Base-by-base conservation (phyloP, 2,329 filamentous ascomycete genomes). In the Mycosphaerella sp. region DNA sequence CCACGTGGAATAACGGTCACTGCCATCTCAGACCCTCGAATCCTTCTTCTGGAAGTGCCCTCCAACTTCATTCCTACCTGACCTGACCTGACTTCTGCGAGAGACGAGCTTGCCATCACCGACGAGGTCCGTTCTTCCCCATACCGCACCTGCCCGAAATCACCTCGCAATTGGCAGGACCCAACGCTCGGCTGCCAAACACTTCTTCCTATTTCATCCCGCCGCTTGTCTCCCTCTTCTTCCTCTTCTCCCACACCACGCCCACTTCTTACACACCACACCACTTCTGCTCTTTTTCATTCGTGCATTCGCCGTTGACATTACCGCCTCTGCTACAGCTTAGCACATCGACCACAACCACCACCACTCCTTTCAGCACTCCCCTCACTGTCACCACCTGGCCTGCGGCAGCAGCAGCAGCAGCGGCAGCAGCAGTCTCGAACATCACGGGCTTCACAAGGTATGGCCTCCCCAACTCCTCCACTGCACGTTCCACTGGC, bases 381-480 rank as follows among this genome's bases (percentile, higher is more conserved):
- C 53, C 45, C 60, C 58, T 60, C 58, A 55, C 61, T 60, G 54
- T 62, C 60, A 49, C 47, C 50, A 48, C 52, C 50, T 49, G 45
- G 50, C 31, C 34, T 43, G 53, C 54, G 47, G 42, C 57, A 44
- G 45, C 56, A 45, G 51, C 50, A 4, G 5, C 50, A 48, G 39
- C 57, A 44, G 45, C 56, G 43, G 51, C 50, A 6, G 26, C 6
- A 7, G 5, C 50, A 54, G 34, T 38, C 34, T 97, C 96, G 86
- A 96, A 91, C 74, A 91, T 91, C 21, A 76, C 90, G 91, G 87
- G 89, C 78, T 96, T 96, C 86, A 96, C 90, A 84, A 96, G 97
- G 85, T 96, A 96, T 85, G 97, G 95, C 86, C 95, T 90, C 89
- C 89, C 21, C 17, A 21, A 6, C 42, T 72, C 95, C 89, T 66